phyloP scores from a whole-genome alignment of 495 filamentous ascomycete genomes.

The Tirmania nivea region DNA sequence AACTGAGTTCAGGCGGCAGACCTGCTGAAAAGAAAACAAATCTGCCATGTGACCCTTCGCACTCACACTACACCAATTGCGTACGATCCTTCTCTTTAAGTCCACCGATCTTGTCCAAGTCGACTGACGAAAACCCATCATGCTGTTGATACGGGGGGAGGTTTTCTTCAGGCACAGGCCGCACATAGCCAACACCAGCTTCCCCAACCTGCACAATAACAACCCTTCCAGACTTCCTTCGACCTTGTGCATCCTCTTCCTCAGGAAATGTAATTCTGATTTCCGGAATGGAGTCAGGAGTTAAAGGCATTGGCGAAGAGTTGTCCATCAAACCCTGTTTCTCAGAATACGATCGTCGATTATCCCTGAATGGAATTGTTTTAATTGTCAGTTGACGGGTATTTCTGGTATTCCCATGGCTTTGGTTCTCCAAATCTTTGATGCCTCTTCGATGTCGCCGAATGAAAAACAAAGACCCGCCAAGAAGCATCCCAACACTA shows the following conservation, averaged over 20 bases:
- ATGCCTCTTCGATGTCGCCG: conserved; percentile 38
- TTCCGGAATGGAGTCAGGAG: conserved; percentile 63
- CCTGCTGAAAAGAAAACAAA: neutral
- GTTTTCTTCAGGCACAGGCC: conserved; percentile 58
- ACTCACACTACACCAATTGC: neutral
- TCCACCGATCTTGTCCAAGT: conserved; percentile 85
- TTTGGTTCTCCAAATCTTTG: conserved; percentile 27
- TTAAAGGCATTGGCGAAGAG: conserved; percentile 51
- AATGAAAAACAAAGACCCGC: conserved; percentile 45
- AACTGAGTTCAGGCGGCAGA: neutral
- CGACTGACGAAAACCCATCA: conserved; percentile 64
- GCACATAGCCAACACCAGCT: conserved; percentile 57
- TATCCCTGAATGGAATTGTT: conserved; percentile 32
- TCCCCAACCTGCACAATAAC: conserved; percentile 89
- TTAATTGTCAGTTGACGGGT: conserved; percentile 49
- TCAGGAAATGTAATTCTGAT: conserved; percentile 98
- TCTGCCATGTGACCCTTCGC: neutral
- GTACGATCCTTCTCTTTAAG: conserved; percentile 55
- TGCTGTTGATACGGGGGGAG: conserved; percentile 74
- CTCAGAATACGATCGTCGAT: conserved; percentile 52
- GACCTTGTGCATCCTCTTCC: conserved; percentile 73
- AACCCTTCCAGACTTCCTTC: conserved; percentile 61
- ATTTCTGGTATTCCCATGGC: conserved; percentile 22
- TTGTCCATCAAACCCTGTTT: conserved; percentile 46
- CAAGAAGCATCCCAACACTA: conserved; percentile 41